These are phyloP conservation scores for Microsporum audouinii DNA, from an alignment of 2,329 filamentous ascomycete species.

Conservation along the genomic window DNA sequence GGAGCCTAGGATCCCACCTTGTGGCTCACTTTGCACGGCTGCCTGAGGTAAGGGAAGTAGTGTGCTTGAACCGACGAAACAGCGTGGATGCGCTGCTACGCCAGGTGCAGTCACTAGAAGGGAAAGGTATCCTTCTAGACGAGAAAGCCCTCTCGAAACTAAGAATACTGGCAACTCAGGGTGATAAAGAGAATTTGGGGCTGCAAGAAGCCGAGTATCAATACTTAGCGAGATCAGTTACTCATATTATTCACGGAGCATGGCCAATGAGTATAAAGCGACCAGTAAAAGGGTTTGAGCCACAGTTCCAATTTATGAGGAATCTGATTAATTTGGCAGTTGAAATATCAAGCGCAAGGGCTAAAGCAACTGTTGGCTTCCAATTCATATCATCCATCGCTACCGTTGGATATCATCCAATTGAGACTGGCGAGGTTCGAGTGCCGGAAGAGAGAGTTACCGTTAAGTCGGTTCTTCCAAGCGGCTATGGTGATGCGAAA, in stretches of 20 bases:
- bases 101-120: slow-evolving; percentile 26
- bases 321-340: slow-evolving; percentile 39
- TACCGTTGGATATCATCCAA: slow-evolving; percentile 26
- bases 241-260: slow-evolving; percentile 45
- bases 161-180: slow-evolving; percentile 39
- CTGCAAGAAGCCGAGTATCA: slow-evolving; percentile 32
- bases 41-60: slow-evolving; percentile 22
- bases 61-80: slow-evolving; percentile 40
- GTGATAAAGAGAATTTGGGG: slow-evolving; percentile 39
- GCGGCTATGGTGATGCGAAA: slow-evolving; percentile 45
- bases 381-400: slow-evolving; percentile 36
- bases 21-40: slow-evolving; percentile 28
- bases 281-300: slow-evolving; percentile 39
- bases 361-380: slow-evolving; percentile 23
- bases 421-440: slow-evolving; percentile 15
- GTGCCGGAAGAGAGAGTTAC: slow-evolving; percentile 37
- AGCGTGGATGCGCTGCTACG: slow-evolving; percentile 20
- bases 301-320: slow-evolving; percentile 41
- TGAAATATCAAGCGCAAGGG: slow-evolving; percentile 20
- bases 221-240: slow-evolving; percentile 30
- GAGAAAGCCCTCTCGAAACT: slow-evolving; percentile 26
- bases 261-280: slow-evolving; percentile 47
- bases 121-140: slow-evolving; percentile 19
- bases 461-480: slow-evolving; percentile 33
- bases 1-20: slow-evolving; percentile 32